Evolutionary conservation across 192 early-diverging fungal species (phyloP).

Genomic region (Coemansia sp.): DNA sequence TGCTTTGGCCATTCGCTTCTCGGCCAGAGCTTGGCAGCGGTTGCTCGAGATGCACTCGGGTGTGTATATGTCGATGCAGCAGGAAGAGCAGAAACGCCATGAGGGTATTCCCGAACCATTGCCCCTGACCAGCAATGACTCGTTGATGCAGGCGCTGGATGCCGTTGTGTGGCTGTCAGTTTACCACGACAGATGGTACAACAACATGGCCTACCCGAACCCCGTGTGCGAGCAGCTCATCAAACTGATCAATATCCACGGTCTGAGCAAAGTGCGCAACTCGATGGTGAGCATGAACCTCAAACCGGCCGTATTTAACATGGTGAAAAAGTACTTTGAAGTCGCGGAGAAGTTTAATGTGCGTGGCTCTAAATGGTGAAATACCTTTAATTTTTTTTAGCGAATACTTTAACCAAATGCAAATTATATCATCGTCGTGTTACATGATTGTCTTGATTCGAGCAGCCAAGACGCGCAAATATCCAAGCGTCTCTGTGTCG

Average conservation of each 20-base stretch:
- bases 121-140: constrained; percentile 46
- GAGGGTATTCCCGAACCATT: constrained; percentile 17
- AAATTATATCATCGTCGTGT: neutral
- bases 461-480: constrained; percentile 10
- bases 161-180: constrained; percentile 82
- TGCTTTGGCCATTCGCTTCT: constrained; percentile 89
- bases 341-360: constrained; percentile 74
- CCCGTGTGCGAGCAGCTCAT: constrained; percentile 82
- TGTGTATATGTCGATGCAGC: constrained; percentile 58
- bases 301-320: constrained; percentile 69
- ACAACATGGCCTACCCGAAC: constrained; percentile 89
- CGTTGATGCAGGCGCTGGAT: constrained; percentile 77
- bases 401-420: neutral
- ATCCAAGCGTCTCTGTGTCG: constrained; percentile 15
- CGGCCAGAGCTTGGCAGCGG: constrained; percentile 84
- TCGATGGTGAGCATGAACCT: constrained; percentile 87
- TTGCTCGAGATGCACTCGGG: constrained; percentile 72
- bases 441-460: constrained; percentile 13
- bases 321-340: constrained; percentile 72
- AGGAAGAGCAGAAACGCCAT: constrained; percentile 56
- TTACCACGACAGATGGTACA: constrained; percentile 88
- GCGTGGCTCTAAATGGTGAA: constrained; percentile 65
- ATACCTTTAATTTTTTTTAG: neutral
- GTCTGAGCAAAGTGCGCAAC: constrained; percentile 91
- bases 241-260: constrained; percentile 82